Base-by-base conservation (phyloP, 2,329 filamentous ascomycete species). In the Didymella keratinophila region DNA sequence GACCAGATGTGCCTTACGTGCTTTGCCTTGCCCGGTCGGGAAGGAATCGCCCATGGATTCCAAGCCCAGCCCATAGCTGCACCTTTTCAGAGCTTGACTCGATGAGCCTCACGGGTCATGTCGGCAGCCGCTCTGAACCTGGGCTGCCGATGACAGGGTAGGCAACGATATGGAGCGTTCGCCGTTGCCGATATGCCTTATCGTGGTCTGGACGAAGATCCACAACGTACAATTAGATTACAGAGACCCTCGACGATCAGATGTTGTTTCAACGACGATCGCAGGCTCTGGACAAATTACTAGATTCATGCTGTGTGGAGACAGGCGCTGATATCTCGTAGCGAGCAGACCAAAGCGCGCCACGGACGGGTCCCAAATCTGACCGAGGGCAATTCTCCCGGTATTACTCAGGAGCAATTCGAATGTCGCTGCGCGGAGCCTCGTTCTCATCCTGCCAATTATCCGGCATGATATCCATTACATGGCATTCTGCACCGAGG, bases 91-190 rank as follows among this genome's bases (percentile, higher is more conserved):
- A 45, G 55, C 45, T 60, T 66, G 61, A 58, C 60, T 60, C 56
- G 55, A 44, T 58, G 64, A 67, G 66, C 65, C 65, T 63, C 66
- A 69, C 48, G 52, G 23, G 59, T 51, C 49, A 59, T 65, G 52
- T 61, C 63, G 61, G 63, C 60, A 63, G 46, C 52, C 57, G 51
- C 52, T 52, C 41, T 49, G 30, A 32, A 50, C 39, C 45, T 53
- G 45, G 37, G 30, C 44, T 55, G 61, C 57, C 51, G 52, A 66
- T 27, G 45, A 62, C 43, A 45, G 45, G 51, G 57, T 32, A 34
- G 16, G 44, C 32, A 43, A 50, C 49, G 55, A 59, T 55, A 55
- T 52, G 56, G 57, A 53, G 52, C 47, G 21, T 60, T 48, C 53
- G 57, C 57, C 30, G 43, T 60, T 56, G 56, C 45, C 49, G 59